Evolutionary conservation across 2,329 filamentous ascomycete species (phyloP).

Genomic region (Nakataea oryzae): DNA sequence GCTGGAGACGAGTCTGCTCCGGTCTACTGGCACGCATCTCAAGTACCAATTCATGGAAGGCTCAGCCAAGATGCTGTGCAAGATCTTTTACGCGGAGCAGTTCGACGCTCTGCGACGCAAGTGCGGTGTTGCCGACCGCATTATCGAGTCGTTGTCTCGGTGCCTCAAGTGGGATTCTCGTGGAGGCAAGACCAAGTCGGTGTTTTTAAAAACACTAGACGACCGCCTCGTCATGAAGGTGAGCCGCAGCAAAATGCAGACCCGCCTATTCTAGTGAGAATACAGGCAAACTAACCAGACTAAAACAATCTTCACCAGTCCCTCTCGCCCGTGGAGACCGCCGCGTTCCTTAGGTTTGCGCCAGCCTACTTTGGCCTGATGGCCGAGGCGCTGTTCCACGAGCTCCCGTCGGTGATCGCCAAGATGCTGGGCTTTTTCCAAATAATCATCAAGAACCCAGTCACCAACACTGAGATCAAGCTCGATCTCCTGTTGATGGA

Average conservation of each 20-base stretch:
- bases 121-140: constrained; percentile 85
- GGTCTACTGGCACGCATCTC: constrained; percentile 81
- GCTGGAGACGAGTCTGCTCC: constrained; percentile 75
- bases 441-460: constrained; percentile 90
- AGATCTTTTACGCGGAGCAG: constrained; percentile 97
- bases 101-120: constrained; percentile 91
- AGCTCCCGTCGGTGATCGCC: constrained; percentile 89
- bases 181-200: constrained; percentile 93
- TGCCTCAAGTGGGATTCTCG: constrained; percentile 98
- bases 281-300: background rate
- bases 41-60: constrained; percentile 95
- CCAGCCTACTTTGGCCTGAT: constrained; percentile 97
- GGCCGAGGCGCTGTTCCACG: constrained; percentile 91
- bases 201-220: constrained; percentile 94
- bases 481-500: constrained; percentile 94
- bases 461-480: constrained; percentile 85
- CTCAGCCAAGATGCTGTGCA: constrained; percentile 90
- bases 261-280: too few relatives aligned
- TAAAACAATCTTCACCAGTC: constrained; percentile 28
- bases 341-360: constrained; percentile 89
- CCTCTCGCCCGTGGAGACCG: constrained; percentile 80
- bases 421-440: constrained; percentile 99
- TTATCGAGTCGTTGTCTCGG: constrained; percentile 87
- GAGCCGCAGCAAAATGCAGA: constrained; percentile 9
- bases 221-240: constrained; percentile 84